These are phyloP conservation scores for Talaromyces liani DNA, from an alignment of 495 filamentous ascomycete species.

Conservation along the genomic window DNA sequence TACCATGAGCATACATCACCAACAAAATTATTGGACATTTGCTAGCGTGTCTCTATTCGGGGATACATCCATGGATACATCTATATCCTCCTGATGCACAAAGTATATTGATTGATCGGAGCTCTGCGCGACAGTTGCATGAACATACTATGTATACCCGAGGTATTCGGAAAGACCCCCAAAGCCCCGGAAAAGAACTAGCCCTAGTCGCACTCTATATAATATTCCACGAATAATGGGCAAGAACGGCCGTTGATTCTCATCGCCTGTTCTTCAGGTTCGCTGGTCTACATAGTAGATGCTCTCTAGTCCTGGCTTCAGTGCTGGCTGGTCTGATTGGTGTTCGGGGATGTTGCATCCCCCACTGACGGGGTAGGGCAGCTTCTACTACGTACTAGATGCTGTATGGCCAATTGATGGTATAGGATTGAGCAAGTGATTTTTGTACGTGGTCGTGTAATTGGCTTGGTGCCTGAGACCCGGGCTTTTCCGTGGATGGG, in stretches of 20 bases:
- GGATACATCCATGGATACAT: too few species aligned
- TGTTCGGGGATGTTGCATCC: neutral
- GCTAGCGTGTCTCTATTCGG: too few species aligned
- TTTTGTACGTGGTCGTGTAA: neutral
- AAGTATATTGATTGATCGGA: neutral
- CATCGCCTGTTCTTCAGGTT: neutral
- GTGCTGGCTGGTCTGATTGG: neutral
- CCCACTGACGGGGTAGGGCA: too few species aligned
- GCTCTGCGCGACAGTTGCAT: neutral
- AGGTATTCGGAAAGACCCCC: neutral
- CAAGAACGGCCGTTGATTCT: neutral
- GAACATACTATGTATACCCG: slow-evolving; percentile 1
- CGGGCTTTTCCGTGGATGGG: neutral
- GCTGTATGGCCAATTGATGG: too few species aligned
- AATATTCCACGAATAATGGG: neutral
- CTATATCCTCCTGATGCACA: too few species aligned
- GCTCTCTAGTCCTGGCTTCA: neutral
- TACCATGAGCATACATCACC: too few species aligned
- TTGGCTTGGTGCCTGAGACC: neutral
- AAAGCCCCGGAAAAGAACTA: neutral
- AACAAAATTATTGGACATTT: too few species aligned
- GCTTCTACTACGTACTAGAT: too few species aligned
- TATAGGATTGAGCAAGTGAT: too few species aligned
- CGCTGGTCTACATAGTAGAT: neutral
- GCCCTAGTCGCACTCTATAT: neutral